A percentile compares a stretch with the other conserved stretches of the same genome.
phyloP scores from a whole-genome alignment of 1,284 basidiomycete genomes.

The Apiotrichum gamsii region DNA sequence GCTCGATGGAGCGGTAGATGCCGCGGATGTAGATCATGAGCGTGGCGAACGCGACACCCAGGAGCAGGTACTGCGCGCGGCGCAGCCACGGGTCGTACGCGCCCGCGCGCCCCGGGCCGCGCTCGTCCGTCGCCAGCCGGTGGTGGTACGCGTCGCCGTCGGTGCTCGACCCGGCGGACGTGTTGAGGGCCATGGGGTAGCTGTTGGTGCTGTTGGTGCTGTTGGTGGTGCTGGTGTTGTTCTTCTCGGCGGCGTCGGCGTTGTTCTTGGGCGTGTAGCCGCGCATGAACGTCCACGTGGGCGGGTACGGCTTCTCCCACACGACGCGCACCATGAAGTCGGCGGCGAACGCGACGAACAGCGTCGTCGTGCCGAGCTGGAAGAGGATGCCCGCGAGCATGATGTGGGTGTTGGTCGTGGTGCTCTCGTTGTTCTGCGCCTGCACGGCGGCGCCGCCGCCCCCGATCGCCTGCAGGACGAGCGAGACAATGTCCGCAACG shows the following conservation, averaged over 20 bases:
- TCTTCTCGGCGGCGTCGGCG: not conserved
- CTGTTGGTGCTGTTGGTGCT: not conserved
- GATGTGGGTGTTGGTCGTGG: constrained; percentile 18
- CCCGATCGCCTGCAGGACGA: constrained; percentile 47
- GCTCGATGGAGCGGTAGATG: constrained; percentile 38
- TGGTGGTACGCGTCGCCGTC: too few relatives aligned
- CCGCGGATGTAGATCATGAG: constrained; percentile 41
- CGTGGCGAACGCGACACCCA: constrained; percentile 29
- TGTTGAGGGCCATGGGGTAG: not conserved
- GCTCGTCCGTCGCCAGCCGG: too few relatives aligned
- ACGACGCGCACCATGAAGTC: constrained; percentile 33
- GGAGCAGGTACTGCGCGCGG: constrained; percentile 23
- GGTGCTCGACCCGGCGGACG: too few relatives aligned
- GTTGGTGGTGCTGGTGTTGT: not conserved
- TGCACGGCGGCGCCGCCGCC: constrained; percentile 40
- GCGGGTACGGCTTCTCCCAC: constrained; percentile 20
- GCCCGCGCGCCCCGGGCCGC: not conserved
- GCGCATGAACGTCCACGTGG: not conserved
- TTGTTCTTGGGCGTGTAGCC: not conserved
- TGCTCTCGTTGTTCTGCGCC: constrained; percentile 18
- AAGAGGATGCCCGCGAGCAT: constrained; percentile 47
- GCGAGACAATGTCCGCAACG: constrained; percentile 41
- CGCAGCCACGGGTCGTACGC: not conserved
- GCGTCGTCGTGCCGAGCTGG: constrained; percentile 38
- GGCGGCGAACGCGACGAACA: constrained; percentile 32